These are phyloP conservation scores for Colletotrichum incanum DNA, from an alignment of 2,329 filamentous ascomycete genomes.

Conservation along the genomic window DNA sequence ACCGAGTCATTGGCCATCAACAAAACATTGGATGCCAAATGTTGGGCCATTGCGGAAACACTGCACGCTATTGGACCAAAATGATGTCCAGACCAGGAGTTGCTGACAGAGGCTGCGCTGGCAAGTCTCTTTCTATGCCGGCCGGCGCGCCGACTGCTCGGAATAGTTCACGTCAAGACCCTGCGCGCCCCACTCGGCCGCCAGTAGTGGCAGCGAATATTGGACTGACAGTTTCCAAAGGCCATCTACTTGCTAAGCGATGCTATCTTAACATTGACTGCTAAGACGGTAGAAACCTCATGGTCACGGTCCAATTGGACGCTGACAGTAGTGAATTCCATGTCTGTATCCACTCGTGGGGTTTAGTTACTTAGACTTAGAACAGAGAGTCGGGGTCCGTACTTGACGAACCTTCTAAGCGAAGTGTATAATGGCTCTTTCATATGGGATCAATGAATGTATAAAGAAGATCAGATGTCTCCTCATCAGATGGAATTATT, in stretches of 20 bases:
- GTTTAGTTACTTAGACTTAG: conserved; percentile 12
- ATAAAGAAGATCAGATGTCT: conserved; percentile 23
- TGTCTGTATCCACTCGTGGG: conserved; percentile 22
- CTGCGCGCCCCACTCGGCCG: conserved; percentile 14
- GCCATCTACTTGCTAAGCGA: conserved; percentile 34
- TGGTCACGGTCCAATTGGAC: conserved; percentile 13
- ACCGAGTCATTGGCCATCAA: conserved; percentile 33
- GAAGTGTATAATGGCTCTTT: neutral
- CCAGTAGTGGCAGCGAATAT: conserved; percentile 6
- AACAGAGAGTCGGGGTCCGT: conserved; percentile 1
- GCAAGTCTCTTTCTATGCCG: neutral
- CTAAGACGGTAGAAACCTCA: conserved; percentile 14
- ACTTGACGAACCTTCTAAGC: conserved; percentile 21
- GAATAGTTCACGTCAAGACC: conserved; percentile 24
- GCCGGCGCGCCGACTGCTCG: conserved; percentile 11
- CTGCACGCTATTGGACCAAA: neutral
- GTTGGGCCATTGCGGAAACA: neutral
- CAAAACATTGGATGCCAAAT: neutral
- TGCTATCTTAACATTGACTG: conserved; percentile 10
- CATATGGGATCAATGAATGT: neutral
- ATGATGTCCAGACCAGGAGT: neutral
- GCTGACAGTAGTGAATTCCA: conserved; percentile 25
- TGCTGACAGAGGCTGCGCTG: neutral
- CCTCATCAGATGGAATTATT: neutral
- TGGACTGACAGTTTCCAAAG: neutral